Base-by-base conservation (phyloP, 2,329 filamentous ascomycete genomes). In the Aspergillus costaricaensis region DNA sequence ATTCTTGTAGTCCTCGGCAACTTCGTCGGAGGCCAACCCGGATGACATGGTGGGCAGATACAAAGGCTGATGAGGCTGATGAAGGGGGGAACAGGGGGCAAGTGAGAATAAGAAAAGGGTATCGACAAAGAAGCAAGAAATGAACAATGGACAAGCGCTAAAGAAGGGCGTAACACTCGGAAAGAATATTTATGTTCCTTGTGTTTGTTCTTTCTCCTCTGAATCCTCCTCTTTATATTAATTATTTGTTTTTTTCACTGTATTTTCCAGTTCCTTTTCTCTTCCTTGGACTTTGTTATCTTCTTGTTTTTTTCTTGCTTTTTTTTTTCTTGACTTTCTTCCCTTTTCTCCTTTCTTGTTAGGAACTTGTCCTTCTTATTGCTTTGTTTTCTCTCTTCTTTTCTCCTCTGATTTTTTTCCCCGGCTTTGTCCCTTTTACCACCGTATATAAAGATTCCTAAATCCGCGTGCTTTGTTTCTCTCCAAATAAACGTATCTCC, bases 1-100 rank as follows among this genome's bases (percentile, higher is more conserved):
- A 73, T 92, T 91, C 76, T 90, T 91, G 81, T 96, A 99, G 80
- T 98, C 95, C 78, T 94, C 90, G 65, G 93, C 93, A 70, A 99
- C 91, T 79, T 96, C 92, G 76, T 91, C 92, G 65, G 90, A 88
- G 59, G 81, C 78, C 66, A 81, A 74, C 67, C 82, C 82, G 67
- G 83, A 81, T 77, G 86, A 86, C 86, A 89, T 90, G 80, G 78
- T 83, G 81, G 79, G 75, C 76, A 62, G 52, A 62, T 67, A 68
- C 61, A 62, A 49, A 63, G 54, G 27, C 50, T 39, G 38, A 27
- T 25, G 21, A 47, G 27, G 59, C 30, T 21, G 50, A 55, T 50
- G 32, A 61, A 58, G 56, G 36, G n/a, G n/a, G 57, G 61, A 54
- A 61, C 52, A 59, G 50, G 30, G 60, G 36, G 60, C 44, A 58